Base-by-base conservation (phyloP, 495 filamentous ascomycete species). In the Aspergillus bridgeri region DNA sequence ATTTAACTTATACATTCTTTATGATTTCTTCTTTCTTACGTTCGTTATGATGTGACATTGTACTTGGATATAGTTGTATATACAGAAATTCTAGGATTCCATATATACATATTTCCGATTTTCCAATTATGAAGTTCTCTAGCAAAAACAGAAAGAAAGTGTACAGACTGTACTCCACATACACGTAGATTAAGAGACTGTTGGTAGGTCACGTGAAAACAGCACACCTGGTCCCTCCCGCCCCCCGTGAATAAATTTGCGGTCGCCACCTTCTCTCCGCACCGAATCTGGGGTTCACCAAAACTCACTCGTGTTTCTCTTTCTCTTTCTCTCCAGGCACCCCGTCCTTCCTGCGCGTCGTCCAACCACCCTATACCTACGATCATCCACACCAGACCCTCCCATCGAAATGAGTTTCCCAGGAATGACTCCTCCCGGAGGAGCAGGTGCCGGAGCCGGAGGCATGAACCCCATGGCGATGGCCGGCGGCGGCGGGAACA, bases 371-470 rank as follows among this genome's bases (percentile, higher is more conserved):
- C n/a, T n/a, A n/a, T n/a, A n/a, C n/a, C n/a, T n/a, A n/a, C n/a
- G n/a, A n/a, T n/a, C n/a, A n/a, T n/a, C n/a, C n/a, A n/a, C n/a
- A n/a, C n/a, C 9, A 22, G 43, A 23, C n/a, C 6, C 21, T 27
- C 5, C 20, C 29, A 53, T 45, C 51, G 6, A 3, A 8, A 82
- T 82, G 80, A 81, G 69, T 56, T 67, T 79, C 48, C 75, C 79
- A 23, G 75, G 77, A 42, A 73, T 73, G 59, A 68, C 67, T 19
- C 50, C 67, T 20, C 69, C 59, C 7, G 33, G 2, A 9, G 33
- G 33, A n/a, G n/a, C n/a, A 9, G 33, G 33, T 8, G 33, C 11
- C 33, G 33, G 33, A n/a, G n/a, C n/a, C 33, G 33, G 33, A 38
- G 33, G 33, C 38, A 65, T 67, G 62, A 64, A 60, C 24, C 62